Base-by-base conservation (phyloP, 306 rosid genomes). In the Carpinus fangiana region DNA sequence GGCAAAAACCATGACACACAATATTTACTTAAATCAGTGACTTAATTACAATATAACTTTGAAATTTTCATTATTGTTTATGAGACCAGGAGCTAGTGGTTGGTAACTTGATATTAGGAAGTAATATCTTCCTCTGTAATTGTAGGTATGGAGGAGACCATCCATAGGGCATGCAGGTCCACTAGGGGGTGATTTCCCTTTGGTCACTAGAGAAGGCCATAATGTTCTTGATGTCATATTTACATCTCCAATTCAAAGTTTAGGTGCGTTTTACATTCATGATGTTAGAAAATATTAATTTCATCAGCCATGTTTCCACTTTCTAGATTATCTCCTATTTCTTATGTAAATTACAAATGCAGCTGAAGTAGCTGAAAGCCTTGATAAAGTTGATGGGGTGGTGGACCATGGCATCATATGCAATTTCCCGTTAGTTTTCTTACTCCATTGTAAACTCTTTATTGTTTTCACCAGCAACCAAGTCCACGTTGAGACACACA, bases 141-240 rank as follows among this genome's bases (percentile, higher is more conserved):
- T 77, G 43, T 81, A 93, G 98, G 93, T 93, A 62, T 93, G 97
- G 97, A 89, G 97, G 83, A 86, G 97, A 86, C 84, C 98, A 79
- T 79, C 93, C 4, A 79, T 90, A 21, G 97, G 98, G 68, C 80
- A 82, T 56, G 92, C 93, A 31, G 93, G 87, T 80, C 97, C 98
- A 20, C 79, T 84, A 2, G 98, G 98, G 79, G 97, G 97, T 18
- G 85, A 84, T 78, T 89, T 81, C 80, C 98, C 98, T 55, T 69
- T 93, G 60, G 84, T 93, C 71, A 90, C 98, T 43, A 85, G 70
- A 82, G 97, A 91, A 88, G 93, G 97, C 75, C 93, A 90, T 82
- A 87, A 93, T 76, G 82, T 91, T 82, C 89, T 91, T 50, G 98
- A 91, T 89, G 79, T 93, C 86, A 91, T 93, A 77, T 93, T 89